Percentiles rank a stretch among this genome's conserved stretches.
These are phyloP conservation scores for Lachancea nothofagi DNA, from an alignment of 805 yeast species.

Conservation along the genomic window DNA sequence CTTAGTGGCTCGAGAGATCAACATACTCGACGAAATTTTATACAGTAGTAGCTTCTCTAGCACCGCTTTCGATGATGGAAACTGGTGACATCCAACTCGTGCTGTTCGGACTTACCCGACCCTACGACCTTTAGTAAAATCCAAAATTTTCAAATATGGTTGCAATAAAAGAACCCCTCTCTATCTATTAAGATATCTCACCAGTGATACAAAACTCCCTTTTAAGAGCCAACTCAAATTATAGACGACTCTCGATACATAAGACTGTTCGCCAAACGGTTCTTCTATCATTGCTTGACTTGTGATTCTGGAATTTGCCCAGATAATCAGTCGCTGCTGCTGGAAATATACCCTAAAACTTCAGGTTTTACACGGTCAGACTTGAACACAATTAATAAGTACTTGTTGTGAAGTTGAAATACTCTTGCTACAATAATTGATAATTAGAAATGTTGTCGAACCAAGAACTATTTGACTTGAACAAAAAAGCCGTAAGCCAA, in stretches of 20 bases:
- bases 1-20: no score
- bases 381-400: no score
- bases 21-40: no score
- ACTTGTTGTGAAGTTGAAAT: neutral
- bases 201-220: neutral
- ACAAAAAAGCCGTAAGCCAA: slow-evolving; percentile 86
- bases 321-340: neutral
- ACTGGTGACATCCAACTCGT: no score
- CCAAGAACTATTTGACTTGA: slow-evolving; percentile 55
- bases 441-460: slow-evolving; percentile 32
- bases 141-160: slow-evolving; percentile 7
- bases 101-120: neutral
- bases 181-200: neutral
- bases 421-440: neutral
- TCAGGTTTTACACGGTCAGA: no score
- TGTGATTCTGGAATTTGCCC: neutral
- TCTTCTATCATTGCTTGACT: neutral
- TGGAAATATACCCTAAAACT: neutral
- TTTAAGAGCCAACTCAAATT: slow-evolving; percentile 1
- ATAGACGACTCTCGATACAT: neutral
- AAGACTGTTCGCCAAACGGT: neutral
- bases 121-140: neutral
- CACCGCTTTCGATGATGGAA: no score
- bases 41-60: no score
- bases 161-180: no score